These are phyloP conservation scores for Austroboletus festivus DNA, from an alignment of 768 basidiomycete species.

Conservation along the genomic window DNA sequence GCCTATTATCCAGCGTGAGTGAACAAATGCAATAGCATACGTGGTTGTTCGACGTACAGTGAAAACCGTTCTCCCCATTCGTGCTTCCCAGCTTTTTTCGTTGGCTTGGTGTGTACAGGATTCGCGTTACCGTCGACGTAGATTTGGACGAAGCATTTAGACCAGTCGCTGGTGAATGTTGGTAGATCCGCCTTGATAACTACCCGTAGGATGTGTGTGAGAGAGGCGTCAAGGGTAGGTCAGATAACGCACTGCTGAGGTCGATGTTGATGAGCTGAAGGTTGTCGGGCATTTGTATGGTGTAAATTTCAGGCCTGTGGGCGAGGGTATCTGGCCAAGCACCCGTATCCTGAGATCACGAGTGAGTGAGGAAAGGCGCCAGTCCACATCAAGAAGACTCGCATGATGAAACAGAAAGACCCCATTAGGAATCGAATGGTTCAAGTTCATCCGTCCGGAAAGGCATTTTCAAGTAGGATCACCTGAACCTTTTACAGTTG, in stretches of 20 bases:
- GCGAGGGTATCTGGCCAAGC: not conserved
- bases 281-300: not conserved
- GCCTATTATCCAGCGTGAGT: constrained; percentile 1
- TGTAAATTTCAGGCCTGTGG: not conserved
- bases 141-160: constrained; percentile 24
- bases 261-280: constrained; percentile 27
- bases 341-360: no score
- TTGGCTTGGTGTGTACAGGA: constrained; percentile 9
- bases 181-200: constrained; percentile 28
- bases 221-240: not conserved
- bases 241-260: constrained; percentile 13
- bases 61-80: constrained; percentile 23
- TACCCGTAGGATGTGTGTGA: not conserved
- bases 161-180: constrained; percentile 14
- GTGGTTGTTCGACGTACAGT: no score
- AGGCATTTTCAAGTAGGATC: no score
- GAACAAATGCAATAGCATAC: not conserved
- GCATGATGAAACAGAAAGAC: no score
- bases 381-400: no score
- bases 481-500: no score
- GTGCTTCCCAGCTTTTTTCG: constrained; percentile 17
- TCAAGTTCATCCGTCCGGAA: no score
- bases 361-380: no score
- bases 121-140: constrained; percentile 16
- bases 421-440: no score